Conservation (phyloP, 2,329 filamentous ascomycete genomes). For the Ceratocystis harringtonii region DNA sequence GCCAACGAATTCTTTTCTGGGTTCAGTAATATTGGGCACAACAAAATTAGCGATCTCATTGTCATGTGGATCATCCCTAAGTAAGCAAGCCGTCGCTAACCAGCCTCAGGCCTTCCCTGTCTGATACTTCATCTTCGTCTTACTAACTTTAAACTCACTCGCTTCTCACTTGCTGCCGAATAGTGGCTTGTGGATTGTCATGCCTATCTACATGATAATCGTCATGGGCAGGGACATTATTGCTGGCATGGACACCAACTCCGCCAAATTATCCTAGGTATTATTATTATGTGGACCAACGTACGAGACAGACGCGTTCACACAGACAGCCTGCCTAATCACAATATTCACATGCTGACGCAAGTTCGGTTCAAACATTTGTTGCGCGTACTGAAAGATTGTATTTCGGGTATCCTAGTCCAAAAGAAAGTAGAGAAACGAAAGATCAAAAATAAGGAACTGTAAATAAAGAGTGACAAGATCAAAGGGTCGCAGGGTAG, state of each 20-base stretch:
- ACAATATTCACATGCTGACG: neutral
- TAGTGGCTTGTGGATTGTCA: slow-evolving; percentile 41
- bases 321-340: no score
- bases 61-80: slow-evolving; percentile 44
- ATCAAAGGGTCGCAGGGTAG: neutral
- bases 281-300: neutral
- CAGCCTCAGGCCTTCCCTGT: neutral
- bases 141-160: neutral
- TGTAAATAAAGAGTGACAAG: neutral
- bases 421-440: slow-evolving; percentile 6
- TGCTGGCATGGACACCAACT: slow-evolving; percentile 29
- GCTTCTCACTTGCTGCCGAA: no score
- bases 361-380: neutral
- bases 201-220: slow-evolving; percentile 37
- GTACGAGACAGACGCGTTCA: neutral
- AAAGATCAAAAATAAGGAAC: slow-evolving; percentile 1
- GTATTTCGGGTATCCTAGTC: slow-evolving; percentile 15
- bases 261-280: slow-evolving; percentile 23
- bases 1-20: slow-evolving; percentile 41
- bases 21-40: slow-evolving; percentile 44
- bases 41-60: slow-evolving; percentile 30
- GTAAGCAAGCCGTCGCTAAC: slow-evolving; percentile 24
- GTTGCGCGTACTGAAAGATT: neutral
- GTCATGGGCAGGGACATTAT: slow-evolving; percentile 35
- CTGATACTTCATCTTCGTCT: neutral